These are phyloP conservation scores for Curvularia sp. DNA, from an alignment of 2,329 filamentous ascomycete species.

Conservation along the genomic window DNA sequence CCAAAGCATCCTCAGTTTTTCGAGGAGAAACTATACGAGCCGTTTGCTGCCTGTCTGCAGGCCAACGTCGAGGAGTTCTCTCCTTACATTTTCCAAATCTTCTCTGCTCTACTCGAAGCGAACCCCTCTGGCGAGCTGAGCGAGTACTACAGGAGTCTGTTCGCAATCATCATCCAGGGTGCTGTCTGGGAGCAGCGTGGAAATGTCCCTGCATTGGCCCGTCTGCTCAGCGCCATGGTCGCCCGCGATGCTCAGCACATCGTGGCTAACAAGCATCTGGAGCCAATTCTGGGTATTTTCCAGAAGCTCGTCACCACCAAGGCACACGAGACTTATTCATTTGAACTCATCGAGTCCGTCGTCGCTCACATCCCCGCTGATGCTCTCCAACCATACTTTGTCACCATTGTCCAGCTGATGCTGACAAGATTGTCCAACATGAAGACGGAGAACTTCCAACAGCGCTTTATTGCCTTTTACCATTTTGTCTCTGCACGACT, in stretches of 20 bases:
- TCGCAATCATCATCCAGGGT: constrained; percentile 80
- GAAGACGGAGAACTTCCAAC: constrained; percentile 82
- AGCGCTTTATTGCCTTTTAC: constrained; percentile 92
- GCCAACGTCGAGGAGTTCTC: constrained; percentile 92
- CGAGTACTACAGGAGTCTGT: constrained; percentile 78
- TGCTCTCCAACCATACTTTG: constrained; percentile 78
- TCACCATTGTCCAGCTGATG: constrained; percentile 79
- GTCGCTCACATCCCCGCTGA: constrained; percentile 75
- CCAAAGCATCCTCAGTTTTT: constrained; percentile 73
- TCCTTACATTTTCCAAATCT: constrained; percentile 95
- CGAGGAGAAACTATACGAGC: constrained; percentile 80
- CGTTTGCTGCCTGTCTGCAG: constrained; percentile 80
- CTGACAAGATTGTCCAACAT: constrained; percentile 74
- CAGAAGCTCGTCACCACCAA: constrained; percentile 85
- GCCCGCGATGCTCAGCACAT: constrained; percentile 77
- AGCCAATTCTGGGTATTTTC: constrained; percentile 92
- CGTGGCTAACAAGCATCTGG: constrained; percentile 78
- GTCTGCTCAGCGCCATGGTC: constrained; percentile 83
- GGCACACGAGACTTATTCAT: constrained; percentile 82
- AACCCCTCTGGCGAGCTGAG: constrained; percentile 81
- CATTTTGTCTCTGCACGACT: constrained; percentile 84
- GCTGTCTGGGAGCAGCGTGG: constrained; percentile 88
- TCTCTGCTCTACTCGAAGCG: constrained; percentile 86
- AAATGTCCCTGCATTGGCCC: constrained; percentile 89
- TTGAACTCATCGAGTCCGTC: constrained; percentile 87